These are phyloP conservation scores for Perkinsus chesapeaki DNA, from an alignment of 169 alveolate genomes.

Conservation along the genomic window DNA sequence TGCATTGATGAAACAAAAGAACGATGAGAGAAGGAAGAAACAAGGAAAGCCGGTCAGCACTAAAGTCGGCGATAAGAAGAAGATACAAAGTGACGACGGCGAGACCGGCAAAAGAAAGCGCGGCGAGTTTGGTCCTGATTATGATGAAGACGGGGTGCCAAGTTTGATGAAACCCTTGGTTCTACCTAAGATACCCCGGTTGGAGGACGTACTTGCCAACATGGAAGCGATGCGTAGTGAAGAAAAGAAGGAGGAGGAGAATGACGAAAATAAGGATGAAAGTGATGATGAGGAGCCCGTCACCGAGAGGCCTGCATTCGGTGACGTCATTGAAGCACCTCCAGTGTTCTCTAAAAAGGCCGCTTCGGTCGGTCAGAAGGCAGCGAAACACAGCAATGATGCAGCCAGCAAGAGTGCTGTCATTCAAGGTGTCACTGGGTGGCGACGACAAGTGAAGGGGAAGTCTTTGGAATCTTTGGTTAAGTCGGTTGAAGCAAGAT, in stretches of 20 bases:
- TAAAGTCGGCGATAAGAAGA: neutral
- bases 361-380: neutral
- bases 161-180: neutral
- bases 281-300: neutral
- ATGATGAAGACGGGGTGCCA: neutral
- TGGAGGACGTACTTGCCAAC: neutral
- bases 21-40: neutral
- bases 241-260: neutral
- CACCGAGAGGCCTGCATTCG: neutral
- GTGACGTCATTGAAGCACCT: neutral
- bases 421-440: neutral
- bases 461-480: neutral
- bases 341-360: neutral
- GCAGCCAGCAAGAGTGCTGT: neutral
- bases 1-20: neutral
- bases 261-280: neutral
- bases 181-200: neutral
- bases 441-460: neutral
- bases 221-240: neutral
- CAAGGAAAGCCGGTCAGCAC: neutral
- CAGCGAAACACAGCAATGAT: neutral
- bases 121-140: neutral
- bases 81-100: neutral
- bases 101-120: neutral
- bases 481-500: neutral